Conservation (phyloP, 305 asterid species). For the Ruellia speciosa region DNA sequence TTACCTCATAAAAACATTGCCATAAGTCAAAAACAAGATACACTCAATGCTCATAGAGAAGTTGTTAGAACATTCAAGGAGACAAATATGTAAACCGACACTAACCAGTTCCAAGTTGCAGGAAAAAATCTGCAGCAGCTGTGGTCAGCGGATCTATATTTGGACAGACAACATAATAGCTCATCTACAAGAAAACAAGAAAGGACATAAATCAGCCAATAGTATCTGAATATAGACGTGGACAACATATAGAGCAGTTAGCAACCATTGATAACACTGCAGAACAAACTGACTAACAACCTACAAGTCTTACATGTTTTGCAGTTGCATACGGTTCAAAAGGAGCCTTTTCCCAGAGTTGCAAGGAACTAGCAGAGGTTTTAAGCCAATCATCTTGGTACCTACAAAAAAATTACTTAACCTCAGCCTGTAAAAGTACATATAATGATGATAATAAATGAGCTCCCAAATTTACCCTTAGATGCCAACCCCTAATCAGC, state of each 20-base stretch:
- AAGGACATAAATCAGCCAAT: constrained; percentile 16
- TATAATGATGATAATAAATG: too few species aligned
- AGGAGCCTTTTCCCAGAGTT: constrained; percentile 98
- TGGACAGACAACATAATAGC: constrained; percentile 92
- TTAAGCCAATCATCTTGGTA: constrained; percentile 99
- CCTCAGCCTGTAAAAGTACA: too few species aligned
- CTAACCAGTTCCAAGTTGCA: constrained; percentile 99
- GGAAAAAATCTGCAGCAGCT: constrained; percentile 92
- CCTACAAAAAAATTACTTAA: constrained; percentile 38
- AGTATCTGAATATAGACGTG: constrained; percentile 15
- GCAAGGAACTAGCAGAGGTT: constrained; percentile 77
- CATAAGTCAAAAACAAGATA: constrained; percentile 1
- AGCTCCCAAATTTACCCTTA: too few species aligned
- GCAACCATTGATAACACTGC: constrained; percentile 18
- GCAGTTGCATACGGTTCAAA: constrained; percentile 95
- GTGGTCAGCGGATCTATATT: constrained; percentile 86
- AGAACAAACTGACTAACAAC: constrained; percentile 1
- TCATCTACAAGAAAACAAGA: constrained; percentile 53
- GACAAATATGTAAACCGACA: neutral
- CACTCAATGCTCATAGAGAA: neutral
- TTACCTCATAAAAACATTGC: too few species aligned
- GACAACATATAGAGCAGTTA: constrained; percentile 13
- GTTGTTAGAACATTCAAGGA: neutral
- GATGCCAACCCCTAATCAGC: too few species aligned
- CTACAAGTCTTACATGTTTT: constrained; percentile 57